Conservation (phyloP, 2,329 filamentous ascomycete genomes). For the Grosmannia penicillata region DNA sequence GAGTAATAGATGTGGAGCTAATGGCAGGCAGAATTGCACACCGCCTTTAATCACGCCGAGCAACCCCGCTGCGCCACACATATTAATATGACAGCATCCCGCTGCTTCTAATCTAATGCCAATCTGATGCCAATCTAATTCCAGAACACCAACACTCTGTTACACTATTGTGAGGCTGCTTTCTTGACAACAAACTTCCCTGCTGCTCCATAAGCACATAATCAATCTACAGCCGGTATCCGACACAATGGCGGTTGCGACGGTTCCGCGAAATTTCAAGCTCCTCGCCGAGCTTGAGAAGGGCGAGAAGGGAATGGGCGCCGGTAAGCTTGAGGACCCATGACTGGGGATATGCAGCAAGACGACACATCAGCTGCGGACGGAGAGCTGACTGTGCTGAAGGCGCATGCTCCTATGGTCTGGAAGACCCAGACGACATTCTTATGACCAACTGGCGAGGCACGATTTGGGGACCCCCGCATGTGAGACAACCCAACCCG, state of each 20-base stretch:
- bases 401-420: conserved; percentile 95
- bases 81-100: neutral
- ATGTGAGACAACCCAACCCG: conserved; percentile 42
- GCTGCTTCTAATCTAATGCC: no score
- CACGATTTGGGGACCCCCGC: conserved; percentile 89
- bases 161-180: no score
- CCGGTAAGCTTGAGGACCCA: no score
- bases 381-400: conserved; percentile 4
- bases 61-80: conserved; percentile 1
- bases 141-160: no score
- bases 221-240: neutral
- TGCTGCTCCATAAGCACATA: no score
- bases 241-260: conserved; percentile 19
- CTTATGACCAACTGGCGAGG: conserved; percentile 99
- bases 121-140: no score
- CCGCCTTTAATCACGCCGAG: conserved; percentile 5
- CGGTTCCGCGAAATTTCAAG: conserved; percentile 90
- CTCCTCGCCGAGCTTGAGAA: conserved; percentile 96
- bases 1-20: no score
- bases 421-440: conserved; percentile 86
- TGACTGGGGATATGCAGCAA: no score
- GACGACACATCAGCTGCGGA: neutral
- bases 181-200: neutral
- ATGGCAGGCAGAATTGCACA: conserved; percentile 8
- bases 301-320: conserved; percentile 92